A percentile compares a stretch with the other conserved stretches of the same genome.
phyloP scores from a whole-genome alignment of 2,329 filamentous ascomycete genomes.

The Coleophoma crateriformis region DNA sequence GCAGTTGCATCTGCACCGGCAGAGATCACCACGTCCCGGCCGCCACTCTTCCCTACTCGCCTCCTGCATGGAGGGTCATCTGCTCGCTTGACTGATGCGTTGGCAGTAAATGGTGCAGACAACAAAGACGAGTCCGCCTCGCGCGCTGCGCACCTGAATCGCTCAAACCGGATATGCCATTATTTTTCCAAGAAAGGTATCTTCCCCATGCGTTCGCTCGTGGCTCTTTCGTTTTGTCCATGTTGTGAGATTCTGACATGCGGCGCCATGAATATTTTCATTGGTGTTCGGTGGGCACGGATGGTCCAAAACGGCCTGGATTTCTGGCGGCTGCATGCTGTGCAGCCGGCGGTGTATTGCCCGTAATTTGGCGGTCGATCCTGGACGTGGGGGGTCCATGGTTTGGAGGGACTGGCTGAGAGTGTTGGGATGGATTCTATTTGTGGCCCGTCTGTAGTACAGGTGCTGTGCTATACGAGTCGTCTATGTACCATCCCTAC shows the following conservation, averaged over 20 bases:
- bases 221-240: too few relatives aligned
- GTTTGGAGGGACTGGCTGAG: conserved; percentile 7
- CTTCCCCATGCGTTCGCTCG: not conserved
- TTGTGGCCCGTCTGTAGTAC: conserved; percentile 2
- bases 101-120: conserved; percentile 17
- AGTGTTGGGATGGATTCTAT: conserved; percentile 12
- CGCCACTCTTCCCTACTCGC: not conserved
- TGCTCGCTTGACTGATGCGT: conserved; percentile 21
- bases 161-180: conserved; percentile 21
- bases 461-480: not conserved
- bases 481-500: not conserved
- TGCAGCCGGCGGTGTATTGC: conserved; percentile 21
- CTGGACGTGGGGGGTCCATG: conserved; percentile 12
- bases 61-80: conserved; percentile 10
- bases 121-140: conserved; percentile 18
- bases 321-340: conserved; percentile 12
- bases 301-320: conserved; percentile 13
- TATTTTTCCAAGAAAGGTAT: conserved; percentile 24
- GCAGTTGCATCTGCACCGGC: too few relatives aligned
- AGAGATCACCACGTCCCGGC: not conserved
- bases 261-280: conserved; percentile 19
- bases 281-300: conserved; percentile 10
- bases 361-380: conserved; percentile 19
- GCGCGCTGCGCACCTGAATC: conserved; percentile 11
- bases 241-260: not conserved